Evolutionary conservation across 2,329 filamentous ascomycete genomes (phyloP), one percentile per base, ranked within the genome.

Genomic region (Podosphaera fusca): DNA sequence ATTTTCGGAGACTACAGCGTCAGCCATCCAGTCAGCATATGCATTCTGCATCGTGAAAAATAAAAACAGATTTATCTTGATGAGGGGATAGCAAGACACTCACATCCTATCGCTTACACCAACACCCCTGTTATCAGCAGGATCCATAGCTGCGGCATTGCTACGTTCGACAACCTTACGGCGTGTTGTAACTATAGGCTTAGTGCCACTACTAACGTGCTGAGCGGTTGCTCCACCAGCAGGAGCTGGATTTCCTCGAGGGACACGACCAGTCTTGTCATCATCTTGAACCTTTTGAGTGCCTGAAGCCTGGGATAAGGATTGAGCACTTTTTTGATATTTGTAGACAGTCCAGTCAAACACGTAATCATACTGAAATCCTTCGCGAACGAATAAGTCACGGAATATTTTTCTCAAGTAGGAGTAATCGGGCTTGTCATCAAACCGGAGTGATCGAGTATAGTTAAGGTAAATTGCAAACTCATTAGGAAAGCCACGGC

Each of bases 291-390:
- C 80, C 59, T 73, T 73, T 67, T 80, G 75, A 65, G 78, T 76
- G 64, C 78, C 82, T 63, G 81, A 82, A 64, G 85, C 85, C 71
- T 90, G 84, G 64, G 87, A 86, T 70, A 94, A 94, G 67, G 88
- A 88, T 74, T 94, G 87, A 57, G 89, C 89, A 66, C 95, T 96
- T 83, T 95, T 95, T 80, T 95, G 89, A 78, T 96, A 95, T 77
- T 96, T 96, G 81, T 95, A 96, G 67, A 96, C 92, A 59, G 92
- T 98, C 92, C 92, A 98, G 75, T 98, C 92, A 67, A 98, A 98
- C 66, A 98, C 92, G 67, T 98, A 96, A 73, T 98, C 92, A 72
- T 98, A 96, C 75, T 98, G 92, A 82, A 96, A 98, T 58, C 90
- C 92, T 73, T 96, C 92, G 61, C 92, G 88, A 64, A 98, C 92